These are phyloP conservation scores for Didymella glomerata DNA, from an alignment of 2,329 filamentous ascomycete genomes.

Conservation along the genomic window DNA sequence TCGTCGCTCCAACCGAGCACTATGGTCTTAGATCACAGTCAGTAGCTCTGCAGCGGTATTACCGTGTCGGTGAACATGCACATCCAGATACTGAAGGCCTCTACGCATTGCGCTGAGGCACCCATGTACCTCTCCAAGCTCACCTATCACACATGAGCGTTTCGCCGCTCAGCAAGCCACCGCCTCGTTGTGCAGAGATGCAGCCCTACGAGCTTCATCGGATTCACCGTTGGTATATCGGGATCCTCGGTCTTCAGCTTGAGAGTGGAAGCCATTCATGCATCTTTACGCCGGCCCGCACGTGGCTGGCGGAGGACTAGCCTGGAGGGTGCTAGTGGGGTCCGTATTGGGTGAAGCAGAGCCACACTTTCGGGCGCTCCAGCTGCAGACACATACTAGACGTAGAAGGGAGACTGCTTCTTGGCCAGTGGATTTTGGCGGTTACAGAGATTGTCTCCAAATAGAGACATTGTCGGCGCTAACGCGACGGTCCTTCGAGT, in stretches of 20 bases:
- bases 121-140: not conserved
- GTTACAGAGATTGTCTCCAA: not conserved
- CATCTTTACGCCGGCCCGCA: not conserved
- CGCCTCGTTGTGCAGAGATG: not conserved
- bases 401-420: not conserved
- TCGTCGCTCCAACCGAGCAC: not conserved
- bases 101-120: not conserved
- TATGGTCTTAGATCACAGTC: not conserved
- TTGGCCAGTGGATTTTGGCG: not conserved
- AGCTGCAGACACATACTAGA: not conserved
- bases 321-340: not conserved
- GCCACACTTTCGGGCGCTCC: not conserved
- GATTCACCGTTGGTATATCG: not conserved
- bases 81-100: not conserved
- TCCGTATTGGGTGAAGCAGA: not conserved
- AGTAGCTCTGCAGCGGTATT: not conserved
- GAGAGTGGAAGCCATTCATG: not conserved
- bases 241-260: not conserved
- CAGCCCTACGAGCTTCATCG: not conserved
- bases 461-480: not conserved
- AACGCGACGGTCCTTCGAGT: not conserved
- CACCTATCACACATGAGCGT: not conserved
- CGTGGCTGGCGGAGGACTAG: constrained; percentile 2
- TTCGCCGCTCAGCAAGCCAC: constrained; percentile 2
- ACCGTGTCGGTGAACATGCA: not conserved